A percentile compares a stretch with the other conserved stretches of the same genome.
Evolutionary conservation across 306 rosid genomes (phyloP).

Genomic region (Hippophae gyantsensis): DNA sequence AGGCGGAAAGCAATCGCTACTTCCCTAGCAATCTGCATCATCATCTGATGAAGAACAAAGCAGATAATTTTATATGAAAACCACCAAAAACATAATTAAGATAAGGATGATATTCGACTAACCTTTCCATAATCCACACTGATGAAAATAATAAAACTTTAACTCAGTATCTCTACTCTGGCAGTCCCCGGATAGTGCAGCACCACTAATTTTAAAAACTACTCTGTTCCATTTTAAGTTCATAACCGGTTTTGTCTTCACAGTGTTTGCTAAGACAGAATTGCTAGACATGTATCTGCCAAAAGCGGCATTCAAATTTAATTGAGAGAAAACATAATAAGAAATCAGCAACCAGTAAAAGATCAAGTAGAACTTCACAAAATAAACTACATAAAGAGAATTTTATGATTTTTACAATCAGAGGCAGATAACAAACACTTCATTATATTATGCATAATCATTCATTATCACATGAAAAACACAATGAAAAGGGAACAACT

Average conservation of each 20-base stretch:
- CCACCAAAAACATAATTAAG: neutral
- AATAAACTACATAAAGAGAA: neutral
- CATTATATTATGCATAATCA: too few species aligned
- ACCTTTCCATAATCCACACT: neutral
- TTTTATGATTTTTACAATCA: neutral
- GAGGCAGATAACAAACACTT: too few species aligned
- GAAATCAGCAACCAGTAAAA: neutral
- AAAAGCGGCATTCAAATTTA: neutral
- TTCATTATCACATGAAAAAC: too few species aligned
- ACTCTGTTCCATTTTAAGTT: constrained; percentile 38
- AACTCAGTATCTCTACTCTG: constrained; percentile 41
- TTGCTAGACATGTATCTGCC: constrained; percentile 27
- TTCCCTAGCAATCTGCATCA: constrained; percentile 43
- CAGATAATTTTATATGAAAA: constrained; percentile 16
- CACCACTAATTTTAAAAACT: constrained; percentile 37
- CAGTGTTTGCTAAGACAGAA: constrained; percentile 12
- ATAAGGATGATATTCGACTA: neutral
- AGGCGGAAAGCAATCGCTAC: constrained; percentile 31
- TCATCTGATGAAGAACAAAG: constrained; percentile 37
- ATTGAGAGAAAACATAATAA: neutral
- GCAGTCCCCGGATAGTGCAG: constrained; percentile 41
- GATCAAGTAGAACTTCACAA: neutral
- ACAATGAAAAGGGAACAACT: too few species aligned
- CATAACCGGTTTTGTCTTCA: constrained; percentile 18
- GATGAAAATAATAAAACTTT: constrained; percentile 4